These are phyloP conservation scores for Pyrenophora teres DNA, from an alignment of 2,329 filamentous ascomycete genomes.

Conservation along the genomic window DNA sequence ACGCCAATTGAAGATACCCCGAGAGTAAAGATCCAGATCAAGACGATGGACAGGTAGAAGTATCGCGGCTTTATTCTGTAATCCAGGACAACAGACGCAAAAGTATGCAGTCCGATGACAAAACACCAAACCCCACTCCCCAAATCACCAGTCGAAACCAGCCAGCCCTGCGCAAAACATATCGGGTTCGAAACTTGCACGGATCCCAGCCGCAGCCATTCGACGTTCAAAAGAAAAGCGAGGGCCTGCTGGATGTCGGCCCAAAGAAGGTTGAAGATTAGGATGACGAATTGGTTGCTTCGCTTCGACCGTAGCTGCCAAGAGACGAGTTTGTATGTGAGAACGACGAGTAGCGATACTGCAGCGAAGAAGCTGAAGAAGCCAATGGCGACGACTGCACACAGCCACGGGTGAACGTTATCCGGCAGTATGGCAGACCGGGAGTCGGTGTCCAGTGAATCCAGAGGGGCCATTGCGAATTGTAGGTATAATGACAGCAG, in stretches of 20 bases:
- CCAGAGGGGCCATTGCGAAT: slow-evolving; percentile 27
- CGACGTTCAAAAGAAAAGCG: slow-evolving; percentile 66
- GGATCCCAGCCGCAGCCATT: slow-evolving; percentile 61
- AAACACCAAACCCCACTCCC: slow-evolving; percentile 70
- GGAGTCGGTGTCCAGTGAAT: slow-evolving; percentile 33
- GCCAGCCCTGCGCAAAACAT: slow-evolving; percentile 71
- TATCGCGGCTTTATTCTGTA: slow-evolving; percentile 57
- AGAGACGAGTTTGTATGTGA: slow-evolving; percentile 54
- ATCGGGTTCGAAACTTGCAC: slow-evolving; percentile 59
- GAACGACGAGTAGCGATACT: slow-evolving; percentile 49
- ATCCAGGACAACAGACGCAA: slow-evolving; percentile 63
- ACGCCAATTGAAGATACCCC: slow-evolving; percentile 60
- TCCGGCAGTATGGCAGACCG: slow-evolving; percentile 41
- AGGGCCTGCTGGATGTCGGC: slow-evolving; percentile 70
- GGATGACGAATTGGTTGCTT: slow-evolving; percentile 68
- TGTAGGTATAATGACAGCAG: background rate
- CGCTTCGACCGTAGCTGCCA: slow-evolving; percentile 45
- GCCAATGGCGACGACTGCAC: slow-evolving; percentile 53
- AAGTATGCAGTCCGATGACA: slow-evolving; percentile 69
- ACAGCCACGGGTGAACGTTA: slow-evolving; percentile 49
- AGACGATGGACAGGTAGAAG: slow-evolving; percentile 57
- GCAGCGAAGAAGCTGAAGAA: slow-evolving; percentile 55
- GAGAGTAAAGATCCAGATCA: slow-evolving; percentile 65
- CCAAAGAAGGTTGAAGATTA: slow-evolving; percentile 71
- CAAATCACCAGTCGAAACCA: slow-evolving; percentile 69